phyloP scores from a whole-genome alignment of 139 green algal species.

The Chlamydomonas schloesseri region DNA sequence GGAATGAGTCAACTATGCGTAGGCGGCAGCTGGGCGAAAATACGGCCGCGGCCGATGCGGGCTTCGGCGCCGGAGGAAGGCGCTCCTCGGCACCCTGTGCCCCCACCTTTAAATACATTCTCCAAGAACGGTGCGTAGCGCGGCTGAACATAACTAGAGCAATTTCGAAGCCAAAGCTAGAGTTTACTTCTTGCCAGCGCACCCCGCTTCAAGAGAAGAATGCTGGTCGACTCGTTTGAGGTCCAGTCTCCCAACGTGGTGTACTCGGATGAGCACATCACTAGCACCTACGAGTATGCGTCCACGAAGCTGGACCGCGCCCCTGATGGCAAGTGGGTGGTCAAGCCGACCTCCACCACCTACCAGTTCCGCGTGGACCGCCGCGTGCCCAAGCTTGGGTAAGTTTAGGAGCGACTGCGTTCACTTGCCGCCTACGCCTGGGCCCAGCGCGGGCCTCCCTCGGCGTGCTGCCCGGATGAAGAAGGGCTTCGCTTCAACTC shows the following conservation, averaged over 20 bases:
- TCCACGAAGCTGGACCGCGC: conserved; percentile 78
- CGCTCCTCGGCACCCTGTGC: too few species aligned
- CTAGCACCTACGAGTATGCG: conserved; percentile 89
- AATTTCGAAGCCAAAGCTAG: too few species aligned
- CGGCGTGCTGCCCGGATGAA: not conserved
- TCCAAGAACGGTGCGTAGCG: too few species aligned
- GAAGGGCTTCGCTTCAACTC: not conserved
- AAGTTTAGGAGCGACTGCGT: not conserved
- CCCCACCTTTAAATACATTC: too few species aligned
- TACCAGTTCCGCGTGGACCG: conserved; percentile 91
- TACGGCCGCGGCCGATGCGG: too few species aligned
- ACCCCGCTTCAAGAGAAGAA: conserved; percentile 27
- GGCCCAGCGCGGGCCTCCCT: too few species aligned
- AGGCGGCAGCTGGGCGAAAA: too few species aligned
- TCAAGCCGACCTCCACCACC: conserved; percentile 77
- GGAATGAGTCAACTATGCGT: too few species aligned
- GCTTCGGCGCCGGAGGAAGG: too few species aligned
- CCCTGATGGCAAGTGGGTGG: conserved; percentile 77
- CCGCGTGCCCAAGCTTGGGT: conserved; percentile 96
- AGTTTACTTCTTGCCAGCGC: not conserved
- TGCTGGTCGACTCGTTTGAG: conserved; percentile 91
- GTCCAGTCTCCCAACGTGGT: conserved; percentile 90
- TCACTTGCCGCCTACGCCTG: too few species aligned
- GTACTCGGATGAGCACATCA: conserved; percentile 87
- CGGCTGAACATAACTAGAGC: too few species aligned